Percentiles rank a stretch among this genome's conserved stretches.
Conservation (phyloP, 139 green algal species). For the Coelastrella sp. region DNA sequence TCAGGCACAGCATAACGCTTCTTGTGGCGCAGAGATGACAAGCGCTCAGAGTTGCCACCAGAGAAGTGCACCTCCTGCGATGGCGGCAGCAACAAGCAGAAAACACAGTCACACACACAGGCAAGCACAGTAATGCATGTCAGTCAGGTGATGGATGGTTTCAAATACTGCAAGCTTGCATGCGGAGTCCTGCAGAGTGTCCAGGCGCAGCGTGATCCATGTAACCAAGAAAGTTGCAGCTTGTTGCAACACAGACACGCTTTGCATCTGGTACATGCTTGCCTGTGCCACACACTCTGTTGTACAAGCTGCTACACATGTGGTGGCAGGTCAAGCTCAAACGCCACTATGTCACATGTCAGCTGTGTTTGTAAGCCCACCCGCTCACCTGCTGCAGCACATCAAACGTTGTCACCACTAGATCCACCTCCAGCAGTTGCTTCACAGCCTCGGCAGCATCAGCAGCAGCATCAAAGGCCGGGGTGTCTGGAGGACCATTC, state of each 20-base stretch:
- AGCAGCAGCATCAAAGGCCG: conserved; percentile 51
- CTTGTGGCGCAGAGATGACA: conserved; percentile 56
- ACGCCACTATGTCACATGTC: no score
- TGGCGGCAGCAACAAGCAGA: background rate
- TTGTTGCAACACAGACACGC: no score
- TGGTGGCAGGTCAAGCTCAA: no score
- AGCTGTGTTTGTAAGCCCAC: no score
- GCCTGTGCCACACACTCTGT: no score
- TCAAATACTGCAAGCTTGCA: no score
- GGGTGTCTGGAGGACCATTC: conserved; percentile 25
- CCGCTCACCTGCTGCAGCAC: conserved; percentile 65
- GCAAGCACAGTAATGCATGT: no score
- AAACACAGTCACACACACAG: background rate
- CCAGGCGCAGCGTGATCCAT: background rate
- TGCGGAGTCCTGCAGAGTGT: no score
- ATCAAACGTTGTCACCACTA: conserved; percentile 78
- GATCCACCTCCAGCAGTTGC: conserved; percentile 60
- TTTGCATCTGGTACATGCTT: no score
- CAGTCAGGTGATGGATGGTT: no score
- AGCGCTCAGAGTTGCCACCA: conserved; percentile 16
- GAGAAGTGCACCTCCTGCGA: conserved; percentile 61
- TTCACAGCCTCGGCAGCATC: conserved; percentile 57
- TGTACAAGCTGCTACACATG: no score
- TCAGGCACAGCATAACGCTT: conserved; percentile 75
- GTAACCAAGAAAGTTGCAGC: no score